These are phyloP conservation scores for Amanita molliuscula DNA, from an alignment of 768 basidiomycete genomes.

Conservation along the genomic window DNA sequence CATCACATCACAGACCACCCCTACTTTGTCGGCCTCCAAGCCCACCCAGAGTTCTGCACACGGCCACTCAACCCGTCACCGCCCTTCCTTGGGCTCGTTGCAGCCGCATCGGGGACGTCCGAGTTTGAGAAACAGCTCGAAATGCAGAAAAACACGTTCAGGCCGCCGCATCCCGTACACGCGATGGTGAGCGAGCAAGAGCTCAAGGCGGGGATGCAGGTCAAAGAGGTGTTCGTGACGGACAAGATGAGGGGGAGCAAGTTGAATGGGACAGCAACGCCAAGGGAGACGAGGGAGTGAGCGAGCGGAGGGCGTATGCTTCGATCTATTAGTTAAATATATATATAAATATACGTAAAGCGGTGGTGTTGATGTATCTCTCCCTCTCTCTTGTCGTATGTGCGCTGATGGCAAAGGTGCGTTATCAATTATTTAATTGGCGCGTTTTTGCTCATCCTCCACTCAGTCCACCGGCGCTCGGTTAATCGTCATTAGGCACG, in stretches of 20 bases:
- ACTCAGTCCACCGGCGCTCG: too few species aligned
- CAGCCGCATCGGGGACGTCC: constrained; percentile 48
- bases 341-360: too few species aligned
- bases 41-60: constrained; percentile 98
- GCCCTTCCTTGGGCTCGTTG: constrained; percentile 91
- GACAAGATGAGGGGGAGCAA: not conserved
- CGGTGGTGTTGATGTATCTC: too few species aligned
- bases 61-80: constrained; percentile 96
- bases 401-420: too few species aligned
- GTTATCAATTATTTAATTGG: too few species aligned
- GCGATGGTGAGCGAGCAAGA: constrained; percentile 64
- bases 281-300: constrained; percentile 4
- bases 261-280: not conserved
- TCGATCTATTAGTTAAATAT: too few species aligned
- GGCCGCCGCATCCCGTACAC: constrained; percentile 66
- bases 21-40: constrained; percentile 89
- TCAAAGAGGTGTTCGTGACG: constrained; percentile 14
- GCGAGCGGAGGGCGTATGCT: too few species aligned
- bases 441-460: too few species aligned
- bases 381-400: too few species aligned
- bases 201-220: constrained; percentile 24
- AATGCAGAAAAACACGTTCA: constrained; percentile 49
- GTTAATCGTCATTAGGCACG: too few species aligned
- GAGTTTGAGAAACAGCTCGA: constrained; percentile 66
- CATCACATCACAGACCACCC: constrained; percentile 59